Conservation (phyloP, 139 green algal species). For the Chlorella sorokiniana region DNA sequence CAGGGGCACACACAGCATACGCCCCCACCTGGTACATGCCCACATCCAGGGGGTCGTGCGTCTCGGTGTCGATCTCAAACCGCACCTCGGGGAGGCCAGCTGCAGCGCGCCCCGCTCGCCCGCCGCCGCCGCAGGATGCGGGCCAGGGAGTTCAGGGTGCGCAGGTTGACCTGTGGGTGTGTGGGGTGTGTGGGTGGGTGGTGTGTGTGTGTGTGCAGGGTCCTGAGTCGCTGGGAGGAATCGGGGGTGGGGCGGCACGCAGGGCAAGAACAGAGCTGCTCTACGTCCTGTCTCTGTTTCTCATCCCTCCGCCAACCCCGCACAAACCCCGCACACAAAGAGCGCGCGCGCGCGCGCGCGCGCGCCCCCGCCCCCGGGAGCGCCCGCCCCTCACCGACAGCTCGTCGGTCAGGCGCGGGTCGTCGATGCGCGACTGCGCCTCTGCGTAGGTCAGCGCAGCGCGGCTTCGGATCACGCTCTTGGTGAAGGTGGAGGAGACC, state of each 20-base stretch:
- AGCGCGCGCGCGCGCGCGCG: too few relatives aligned
- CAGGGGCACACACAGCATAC: not conserved
- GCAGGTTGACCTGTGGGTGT: slow-evolving; percentile 50
- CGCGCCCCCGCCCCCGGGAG: not conserved
- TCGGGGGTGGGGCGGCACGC: not conserved
- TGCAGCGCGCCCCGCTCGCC: slow-evolving; percentile 75
- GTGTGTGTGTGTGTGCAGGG: not conserved
- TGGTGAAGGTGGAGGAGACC: slow-evolving; percentile 73
- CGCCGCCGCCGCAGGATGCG: slow-evolving; percentile 70
- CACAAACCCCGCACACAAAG: too few relatives aligned
- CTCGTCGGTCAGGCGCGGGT: slow-evolving; percentile 70
- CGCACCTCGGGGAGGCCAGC: slow-evolving; percentile 95
- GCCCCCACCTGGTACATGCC: slow-evolving; percentile 87
- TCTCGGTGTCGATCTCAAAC: slow-evolving; percentile 92
- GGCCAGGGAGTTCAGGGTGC: slow-evolving; percentile 74
- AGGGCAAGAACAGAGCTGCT: not conserved
- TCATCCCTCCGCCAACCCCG: too few relatives aligned
- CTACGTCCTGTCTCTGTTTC: not conserved
- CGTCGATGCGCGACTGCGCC: slow-evolving; percentile 93
- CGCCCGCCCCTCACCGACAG: slow-evolving; percentile 50
- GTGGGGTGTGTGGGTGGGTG: not conserved
- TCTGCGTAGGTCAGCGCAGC: slow-evolving; percentile 93
- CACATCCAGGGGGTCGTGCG: slow-evolving; percentile 91
- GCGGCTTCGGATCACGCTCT: slow-evolving; percentile 80
- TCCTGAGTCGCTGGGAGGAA: not conserved